phyloP scores from a whole-genome alignment of 495 filamentous ascomycete species.

The Penicillium argentinense region DNA sequence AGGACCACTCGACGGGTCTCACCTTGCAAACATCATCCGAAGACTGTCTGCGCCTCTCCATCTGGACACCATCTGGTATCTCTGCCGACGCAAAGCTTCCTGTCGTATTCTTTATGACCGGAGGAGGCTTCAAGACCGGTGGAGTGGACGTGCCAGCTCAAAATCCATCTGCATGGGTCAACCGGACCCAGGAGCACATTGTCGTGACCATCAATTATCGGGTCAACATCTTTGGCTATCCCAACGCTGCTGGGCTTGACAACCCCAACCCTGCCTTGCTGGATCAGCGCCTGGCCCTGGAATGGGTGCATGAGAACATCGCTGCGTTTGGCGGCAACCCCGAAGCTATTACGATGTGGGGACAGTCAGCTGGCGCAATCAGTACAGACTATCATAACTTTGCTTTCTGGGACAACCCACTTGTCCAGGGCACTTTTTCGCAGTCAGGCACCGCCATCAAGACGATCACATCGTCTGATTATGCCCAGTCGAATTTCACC shows the following conservation, averaged over 20 bases:
- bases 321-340: conserved; percentile 23
- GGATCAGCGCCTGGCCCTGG: conserved; percentile 58
- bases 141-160: conserved; percentile 11
- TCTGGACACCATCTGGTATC: conserved; percentile 38
- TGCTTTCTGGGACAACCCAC: conserved; percentile 37
- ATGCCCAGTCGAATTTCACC: conserved; percentile 33
- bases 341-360: conserved; percentile 41
- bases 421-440: conserved; percentile 25
- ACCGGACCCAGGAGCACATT: conserved; percentile 12
- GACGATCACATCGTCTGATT: conserved; percentile 37
- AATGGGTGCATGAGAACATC: conserved; percentile 29
- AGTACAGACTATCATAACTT: conserved; percentile 48
- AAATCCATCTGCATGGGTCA: conserved; percentile 9
- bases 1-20: conserved; percentile 3
- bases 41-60: conserved; percentile 50
- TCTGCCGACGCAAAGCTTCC: conserved; percentile 10
- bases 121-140: conserved; percentile 9
- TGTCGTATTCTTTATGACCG: conserved; percentile 13
- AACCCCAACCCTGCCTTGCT: conserved; percentile 50
- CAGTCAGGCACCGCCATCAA: not conserved
- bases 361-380: conserved; percentile 31
- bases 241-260: conserved; percentile 4
- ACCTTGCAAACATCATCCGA: conserved; percentile 25
- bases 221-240: conserved; percentile 17
- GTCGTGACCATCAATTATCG: conserved; percentile 20